Base-by-base conservation (phyloP, 1,139 yeast species). In the Pneumocystis sp. region DNA sequence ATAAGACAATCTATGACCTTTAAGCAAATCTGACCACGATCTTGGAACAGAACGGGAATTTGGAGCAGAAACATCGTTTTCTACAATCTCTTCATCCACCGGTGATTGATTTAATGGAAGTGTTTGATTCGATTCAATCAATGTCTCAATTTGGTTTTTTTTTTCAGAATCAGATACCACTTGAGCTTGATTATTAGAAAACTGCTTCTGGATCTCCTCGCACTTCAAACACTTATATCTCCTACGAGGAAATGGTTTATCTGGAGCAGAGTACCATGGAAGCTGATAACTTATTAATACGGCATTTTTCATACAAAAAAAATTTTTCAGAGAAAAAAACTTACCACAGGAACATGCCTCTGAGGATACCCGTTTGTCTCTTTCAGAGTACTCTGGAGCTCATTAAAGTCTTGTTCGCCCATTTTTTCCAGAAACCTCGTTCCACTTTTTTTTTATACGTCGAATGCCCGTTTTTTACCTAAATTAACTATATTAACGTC, bases 11-110 rank as follows among this genome's bases (percentile, higher is more conserved):
- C 25, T 6, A 2, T 17, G 40, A 15, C n/a, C 7, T 59, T 59
- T 59, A 25, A 59, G 45, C n/a, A 59, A 42, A 42, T 59, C 61
- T n/a, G 61, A 59, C 61, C 61, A 59, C 15, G 61, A 59, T 59
- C 25, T 59, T 15, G 45, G 17, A 12, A 7, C 12, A 21, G 21
- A 2, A 25, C 40, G 4, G 12, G 17, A 6, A 29, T 50, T 2
- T 15, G 19, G 34, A 15, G 3, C 34, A 3, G 57, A 3, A 21
- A 10, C n/a, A 50, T 50, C 34, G 1, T 25, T 29, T 50, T 25
- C 21, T 12, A 12, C 1, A 12, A 25, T n/a, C 7, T 50, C 34
- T 25, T 25, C 21, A 25, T 25, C n/a, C 1, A 12, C 17, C 1
- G 34, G 21, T 50, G 6, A 29, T 21, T 44, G 29, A 44, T 44